phyloP scores from a whole-genome alignment of 75 land plant genomes.

The Pseudotsuga menziesii region DNA sequence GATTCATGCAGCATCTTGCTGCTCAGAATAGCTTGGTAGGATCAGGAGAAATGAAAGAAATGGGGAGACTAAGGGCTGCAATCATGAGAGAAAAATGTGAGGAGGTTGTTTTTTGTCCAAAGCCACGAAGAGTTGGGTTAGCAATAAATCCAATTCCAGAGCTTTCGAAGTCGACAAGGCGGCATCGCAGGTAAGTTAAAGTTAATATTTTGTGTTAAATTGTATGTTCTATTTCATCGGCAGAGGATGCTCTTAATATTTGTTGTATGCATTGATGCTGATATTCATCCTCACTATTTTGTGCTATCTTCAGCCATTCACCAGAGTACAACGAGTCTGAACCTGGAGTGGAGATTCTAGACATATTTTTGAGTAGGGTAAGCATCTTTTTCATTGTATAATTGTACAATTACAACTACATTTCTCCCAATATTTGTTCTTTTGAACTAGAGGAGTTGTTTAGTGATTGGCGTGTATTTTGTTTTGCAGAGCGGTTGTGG shows the following conservation, averaged over 20 bases:
- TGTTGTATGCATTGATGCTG: neutral
- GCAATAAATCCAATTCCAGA: slow-evolving; percentile 7
- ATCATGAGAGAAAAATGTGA: slow-evolving; percentile 8
- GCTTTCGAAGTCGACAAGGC: neutral
- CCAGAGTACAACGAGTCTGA: slow-evolving; percentile 14
- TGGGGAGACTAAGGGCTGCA: slow-evolving; percentile 5
- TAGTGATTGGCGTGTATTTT: neutral
- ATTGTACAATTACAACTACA: neutral
- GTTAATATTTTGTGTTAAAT: neutral
- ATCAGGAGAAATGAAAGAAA: slow-evolving; percentile 11
- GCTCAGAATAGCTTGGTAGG: slow-evolving; percentile 4
- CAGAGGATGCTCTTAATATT: neutral
- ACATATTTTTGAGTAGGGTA: slow-evolving; percentile 52
- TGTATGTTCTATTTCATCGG: neutral
- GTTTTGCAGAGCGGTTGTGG: slow-evolving; percentile 29
- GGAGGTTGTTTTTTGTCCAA: slow-evolving; percentile 11
- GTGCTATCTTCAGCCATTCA: slow-evolving; percentile 8
- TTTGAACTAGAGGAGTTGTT: neutral
- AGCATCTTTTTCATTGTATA: slow-evolving; percentile 4
- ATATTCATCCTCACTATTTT: neutral
- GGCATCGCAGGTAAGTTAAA: slow-evolving; percentile 7
- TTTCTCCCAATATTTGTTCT: neutral
- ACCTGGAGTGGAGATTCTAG: slow-evolving; percentile 41
- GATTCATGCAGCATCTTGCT: slow-evolving; percentile 13
- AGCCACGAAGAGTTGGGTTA: slow-evolving; percentile 10